Evolutionary conservation across 306 rosid genomes (phyloP).

Genomic region (Begonia masoniana): DNA sequence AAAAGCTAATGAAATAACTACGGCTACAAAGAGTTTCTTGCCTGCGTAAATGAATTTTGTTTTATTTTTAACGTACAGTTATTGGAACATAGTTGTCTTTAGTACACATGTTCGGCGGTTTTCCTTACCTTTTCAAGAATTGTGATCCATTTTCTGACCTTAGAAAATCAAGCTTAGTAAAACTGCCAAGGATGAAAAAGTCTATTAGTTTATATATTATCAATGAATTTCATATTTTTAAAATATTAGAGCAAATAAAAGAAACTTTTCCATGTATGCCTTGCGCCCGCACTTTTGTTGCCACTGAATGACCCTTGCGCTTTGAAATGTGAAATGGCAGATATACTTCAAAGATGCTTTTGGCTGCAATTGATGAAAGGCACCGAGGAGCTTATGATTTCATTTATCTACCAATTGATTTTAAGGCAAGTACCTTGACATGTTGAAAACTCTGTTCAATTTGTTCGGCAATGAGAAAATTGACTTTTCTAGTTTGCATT

Average conservation of each 20-base stretch:
- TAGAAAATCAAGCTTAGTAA: too few species aligned
- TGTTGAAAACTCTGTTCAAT: not conserved
- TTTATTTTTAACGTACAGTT: too few species aligned
- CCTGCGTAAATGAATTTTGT: too few species aligned
- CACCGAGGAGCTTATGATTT: slow-evolving; percentile 42
- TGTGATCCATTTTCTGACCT: too few species aligned
- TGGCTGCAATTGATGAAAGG: slow-evolving; percentile 35
- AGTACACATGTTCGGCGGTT: too few species aligned
- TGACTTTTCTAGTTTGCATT: not conserved
- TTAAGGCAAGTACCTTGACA: slow-evolving; percentile 21
- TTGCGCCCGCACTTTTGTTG: slow-evolving; percentile 1
- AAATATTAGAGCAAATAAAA: not conserved
- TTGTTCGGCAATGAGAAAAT: not conserved
- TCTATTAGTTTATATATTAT: not conserved
- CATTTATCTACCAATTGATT: slow-evolving; percentile 34
- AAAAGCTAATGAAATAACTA: too few species aligned
- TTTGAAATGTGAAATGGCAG: slow-evolving; percentile 10
- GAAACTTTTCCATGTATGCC: not conserved
- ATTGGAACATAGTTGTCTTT: too few species aligned
- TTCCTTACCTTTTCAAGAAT: too few species aligned
- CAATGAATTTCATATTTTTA: not conserved
- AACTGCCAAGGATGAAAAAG: not conserved
- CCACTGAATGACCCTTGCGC: not conserved
- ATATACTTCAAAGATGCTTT: slow-evolving; percentile 39
- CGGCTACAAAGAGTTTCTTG: too few species aligned